Percentiles rank a stretch among this genome's conserved stretches.
Conservation (phyloP, 2,329 filamentous ascomycete genomes). For the Aureobasidium sp. region DNA sequence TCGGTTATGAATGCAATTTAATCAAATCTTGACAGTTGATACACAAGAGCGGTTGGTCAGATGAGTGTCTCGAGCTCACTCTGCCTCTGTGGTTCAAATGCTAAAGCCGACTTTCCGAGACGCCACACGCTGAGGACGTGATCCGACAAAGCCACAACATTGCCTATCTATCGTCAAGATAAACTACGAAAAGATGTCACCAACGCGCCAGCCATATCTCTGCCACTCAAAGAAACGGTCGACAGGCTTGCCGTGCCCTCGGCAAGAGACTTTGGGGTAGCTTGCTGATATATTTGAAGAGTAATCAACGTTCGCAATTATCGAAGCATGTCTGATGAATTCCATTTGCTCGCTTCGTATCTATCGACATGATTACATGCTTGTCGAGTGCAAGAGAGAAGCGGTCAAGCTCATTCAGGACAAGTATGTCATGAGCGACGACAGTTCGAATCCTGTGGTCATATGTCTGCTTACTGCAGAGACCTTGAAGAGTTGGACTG, state of each 20-base stretch:
- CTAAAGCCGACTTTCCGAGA: no score
- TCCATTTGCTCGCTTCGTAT: no score
- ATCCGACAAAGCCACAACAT: neutral
- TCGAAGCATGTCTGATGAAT: neutral
- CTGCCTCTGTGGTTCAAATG: no score
- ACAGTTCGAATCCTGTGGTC: neutral
- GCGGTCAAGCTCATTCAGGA: neutral
- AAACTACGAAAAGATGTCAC: neutral
- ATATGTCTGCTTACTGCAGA: neutral
- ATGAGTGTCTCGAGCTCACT: no score
- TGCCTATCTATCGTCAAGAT: neutral
- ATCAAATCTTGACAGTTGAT: no score
- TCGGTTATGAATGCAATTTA: no score
- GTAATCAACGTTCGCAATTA: constrained; percentile 28
- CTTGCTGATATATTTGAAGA: constrained; percentile 49
- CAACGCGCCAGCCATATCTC: neutral
- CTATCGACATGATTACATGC: no score
- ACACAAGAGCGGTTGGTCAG: no score
- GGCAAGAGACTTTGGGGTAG: constrained; percentile 65
- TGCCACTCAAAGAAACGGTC: neutral
- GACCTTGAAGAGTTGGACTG: neutral
- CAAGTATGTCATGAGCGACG: neutral
- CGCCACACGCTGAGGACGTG: no score
- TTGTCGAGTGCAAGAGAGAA: neutral
- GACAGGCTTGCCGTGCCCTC: neutral